phyloP scores from a whole-genome alignment of 768 basidiomycete species.

The Tulasnella sp. region DNA sequence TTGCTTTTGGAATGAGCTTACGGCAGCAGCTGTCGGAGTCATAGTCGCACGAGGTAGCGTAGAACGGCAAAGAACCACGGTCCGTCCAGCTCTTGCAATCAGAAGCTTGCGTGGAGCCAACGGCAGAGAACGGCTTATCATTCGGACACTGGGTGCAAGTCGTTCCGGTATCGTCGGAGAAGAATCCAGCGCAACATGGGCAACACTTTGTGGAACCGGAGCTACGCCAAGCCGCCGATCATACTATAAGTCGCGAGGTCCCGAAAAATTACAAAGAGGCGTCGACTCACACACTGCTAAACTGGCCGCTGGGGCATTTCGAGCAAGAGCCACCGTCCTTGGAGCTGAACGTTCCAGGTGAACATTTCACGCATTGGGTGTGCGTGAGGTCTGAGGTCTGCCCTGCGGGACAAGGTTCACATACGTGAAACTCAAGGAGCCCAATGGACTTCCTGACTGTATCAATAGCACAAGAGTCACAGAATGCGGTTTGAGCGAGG shows the following conservation, averaged over 20 bases:
- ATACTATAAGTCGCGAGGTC: not conserved
- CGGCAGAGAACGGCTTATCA: not conserved
- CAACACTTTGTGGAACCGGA: not conserved
- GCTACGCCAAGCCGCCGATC: not conserved
- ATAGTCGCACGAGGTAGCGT: not conserved
- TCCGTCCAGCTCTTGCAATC: not conserved
- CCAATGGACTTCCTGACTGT: too few relatives aligned
- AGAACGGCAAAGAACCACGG: not conserved
- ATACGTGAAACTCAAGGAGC: too few relatives aligned
- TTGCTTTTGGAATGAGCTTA: not conserved
- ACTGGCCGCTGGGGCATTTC: not conserved
- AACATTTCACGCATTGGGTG: not conserved
- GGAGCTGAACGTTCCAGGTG: not conserved
- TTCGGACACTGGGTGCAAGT: not conserved
- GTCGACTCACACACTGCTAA: not conserved
- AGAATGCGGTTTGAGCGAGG: too few relatives aligned
- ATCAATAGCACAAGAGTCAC: too few relatives aligned
- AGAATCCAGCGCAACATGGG: not conserved
- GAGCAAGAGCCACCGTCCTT: not conserved
- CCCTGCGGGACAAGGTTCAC: not conserved
- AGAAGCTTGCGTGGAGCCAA: not conserved
- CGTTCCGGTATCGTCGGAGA: not conserved
- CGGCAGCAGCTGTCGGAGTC: not conserved
- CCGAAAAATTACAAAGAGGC: not conserved
- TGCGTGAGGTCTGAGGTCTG: not conserved